Evolutionary conservation across 2,329 filamentous ascomycete species (phyloP).

Genomic region (Trichoderma cornu-damae): DNA sequence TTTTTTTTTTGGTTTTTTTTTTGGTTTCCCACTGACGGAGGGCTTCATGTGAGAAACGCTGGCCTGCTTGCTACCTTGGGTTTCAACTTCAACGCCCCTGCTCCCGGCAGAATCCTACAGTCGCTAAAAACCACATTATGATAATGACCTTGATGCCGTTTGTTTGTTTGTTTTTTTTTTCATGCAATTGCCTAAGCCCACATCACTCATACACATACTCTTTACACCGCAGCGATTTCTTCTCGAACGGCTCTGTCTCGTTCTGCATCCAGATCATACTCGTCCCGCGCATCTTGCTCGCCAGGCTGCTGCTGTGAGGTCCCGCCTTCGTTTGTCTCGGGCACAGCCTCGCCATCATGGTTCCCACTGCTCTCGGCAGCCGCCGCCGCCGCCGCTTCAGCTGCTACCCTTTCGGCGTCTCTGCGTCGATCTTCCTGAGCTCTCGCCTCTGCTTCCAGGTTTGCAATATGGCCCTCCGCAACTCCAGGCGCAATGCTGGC

Average conservation of each 20-base stretch:
- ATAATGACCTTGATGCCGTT: background rate
- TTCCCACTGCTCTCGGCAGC: background rate
- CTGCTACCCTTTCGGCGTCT: constrained; percentile 40
- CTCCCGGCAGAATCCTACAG: constrained; percentile 12
- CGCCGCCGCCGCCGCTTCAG: constrained; percentile 32
- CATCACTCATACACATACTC: background rate
- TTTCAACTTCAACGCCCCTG: constrained; percentile 14
- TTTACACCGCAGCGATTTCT: background rate
- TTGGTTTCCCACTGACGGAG: background rate
- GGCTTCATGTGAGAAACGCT: background rate
- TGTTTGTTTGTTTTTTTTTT: too few relatives aligned
- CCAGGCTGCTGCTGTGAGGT: background rate
- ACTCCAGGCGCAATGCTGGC: constrained; percentile 62
- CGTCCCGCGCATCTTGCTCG: background rate
- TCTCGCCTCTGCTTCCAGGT: constrained; percentile 49
- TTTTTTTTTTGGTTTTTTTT: background rate
- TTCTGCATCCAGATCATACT: background rate
- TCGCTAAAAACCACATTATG: constrained; percentile 8
- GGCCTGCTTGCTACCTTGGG: too few relatives aligned
- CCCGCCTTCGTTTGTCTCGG: background rate
- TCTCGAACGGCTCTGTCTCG: background rate
- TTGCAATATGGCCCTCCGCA: constrained; percentile 59
- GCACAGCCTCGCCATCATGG: background rate
- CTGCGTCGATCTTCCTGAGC: constrained; percentile 39
- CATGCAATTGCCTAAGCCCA: background rate